Percentiles rank a stretch among this genome's conserved stretches.
Conservation (phyloP, 2,329 filamentous ascomycete genomes). For the Drechslera avenae region DNA sequence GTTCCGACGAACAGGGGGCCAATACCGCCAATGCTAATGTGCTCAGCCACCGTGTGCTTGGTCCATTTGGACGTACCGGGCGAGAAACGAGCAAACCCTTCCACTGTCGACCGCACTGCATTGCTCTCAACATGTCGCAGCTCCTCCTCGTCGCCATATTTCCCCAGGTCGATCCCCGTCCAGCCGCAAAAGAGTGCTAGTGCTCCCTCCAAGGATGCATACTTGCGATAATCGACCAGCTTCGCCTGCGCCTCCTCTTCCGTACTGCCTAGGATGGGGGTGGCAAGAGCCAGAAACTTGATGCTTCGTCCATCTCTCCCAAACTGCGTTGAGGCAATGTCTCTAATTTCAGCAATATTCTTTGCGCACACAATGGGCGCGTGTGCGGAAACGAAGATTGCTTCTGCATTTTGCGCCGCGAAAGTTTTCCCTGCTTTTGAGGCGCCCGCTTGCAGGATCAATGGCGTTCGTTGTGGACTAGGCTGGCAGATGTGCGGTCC, state of each 20-base stretch:
- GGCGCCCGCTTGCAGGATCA: constrained; percentile 73
- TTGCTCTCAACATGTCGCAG: constrained; percentile 66
- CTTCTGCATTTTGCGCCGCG: constrained; percentile 72
- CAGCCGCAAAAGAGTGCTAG: constrained; percentile 74
- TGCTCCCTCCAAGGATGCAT: constrained; percentile 69
- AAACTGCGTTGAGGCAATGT: constrained; percentile 57
- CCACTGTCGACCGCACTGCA: constrained; percentile 63
- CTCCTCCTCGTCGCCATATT: constrained; percentile 68
- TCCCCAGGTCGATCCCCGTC: constrained; percentile 69
- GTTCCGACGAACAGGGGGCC: constrained; percentile 70
- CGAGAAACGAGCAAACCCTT: constrained; percentile 61
- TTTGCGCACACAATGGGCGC: constrained; percentile 65
- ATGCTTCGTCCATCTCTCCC: constrained; percentile 65
- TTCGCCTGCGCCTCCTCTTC: constrained; percentile 70
- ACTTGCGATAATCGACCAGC: constrained; percentile 64
- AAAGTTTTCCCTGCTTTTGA: constrained; percentile 69
- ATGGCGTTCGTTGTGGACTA: constrained; percentile 69
- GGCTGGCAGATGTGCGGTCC: constrained; percentile 69
- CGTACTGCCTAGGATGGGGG: constrained; percentile 67
- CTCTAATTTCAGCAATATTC: constrained; percentile 67
- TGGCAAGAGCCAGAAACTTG: constrained; percentile 71
- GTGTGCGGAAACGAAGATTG: constrained; percentile 71
- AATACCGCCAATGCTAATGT: constrained; percentile 70
- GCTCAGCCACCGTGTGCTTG: constrained; percentile 70
- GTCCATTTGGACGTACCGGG: constrained; percentile 72